Evolutionary conservation across 2,329 filamentous ascomycete genomes (phyloP).

Genomic region (Fusarium robinianum): DNA sequence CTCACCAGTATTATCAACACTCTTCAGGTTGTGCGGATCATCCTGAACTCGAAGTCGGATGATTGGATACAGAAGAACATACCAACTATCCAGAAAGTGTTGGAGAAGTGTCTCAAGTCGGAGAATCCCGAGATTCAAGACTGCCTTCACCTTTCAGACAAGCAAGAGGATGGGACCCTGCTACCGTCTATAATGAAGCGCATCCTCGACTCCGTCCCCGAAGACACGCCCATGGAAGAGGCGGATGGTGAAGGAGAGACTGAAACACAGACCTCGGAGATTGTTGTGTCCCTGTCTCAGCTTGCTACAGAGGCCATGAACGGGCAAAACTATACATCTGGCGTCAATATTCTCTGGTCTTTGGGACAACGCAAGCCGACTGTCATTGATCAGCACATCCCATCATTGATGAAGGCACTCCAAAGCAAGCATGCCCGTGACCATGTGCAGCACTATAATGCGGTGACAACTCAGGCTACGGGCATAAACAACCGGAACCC

Average conservation of each 20-base stretch:
- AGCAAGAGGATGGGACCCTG: constrained; percentile 69
- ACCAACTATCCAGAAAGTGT: constrained; percentile 77
- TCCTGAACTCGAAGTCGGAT: constrained; percentile 84
- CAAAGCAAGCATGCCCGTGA: constrained; percentile 91
- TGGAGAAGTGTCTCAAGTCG: constrained; percentile 86
- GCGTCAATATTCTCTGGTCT: constrained; percentile 93
- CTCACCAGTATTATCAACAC: constrained; percentile 90
- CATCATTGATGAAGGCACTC: constrained; percentile 87
- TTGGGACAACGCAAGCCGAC: constrained; percentile 82
- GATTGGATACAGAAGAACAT: constrained; percentile 88
- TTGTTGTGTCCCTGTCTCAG: constrained; percentile 81
- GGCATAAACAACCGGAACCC: constrained; percentile 50
- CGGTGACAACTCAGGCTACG: constrained; percentile 56
- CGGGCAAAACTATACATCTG: constrained; percentile 78
- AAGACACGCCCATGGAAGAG: constrained; percentile 71
- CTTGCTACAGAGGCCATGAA: constrained; percentile 87
- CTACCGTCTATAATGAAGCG: constrained; percentile 77
- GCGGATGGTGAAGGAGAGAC: constrained; percentile 83
- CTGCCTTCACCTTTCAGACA: constrained; percentile 77
- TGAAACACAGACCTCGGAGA: constrained; percentile 82
- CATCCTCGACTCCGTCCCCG: constrained; percentile 86
- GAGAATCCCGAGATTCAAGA: constrained; percentile 94
- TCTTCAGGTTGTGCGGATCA: constrained; percentile 86
- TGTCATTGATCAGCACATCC: constrained; percentile 88
- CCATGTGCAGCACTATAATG: constrained; percentile 78